These are phyloP conservation scores for Leptomonas pyrrhocoris DNA, from an alignment of 208 protist genomes.

Conservation along the genomic window DNA sequence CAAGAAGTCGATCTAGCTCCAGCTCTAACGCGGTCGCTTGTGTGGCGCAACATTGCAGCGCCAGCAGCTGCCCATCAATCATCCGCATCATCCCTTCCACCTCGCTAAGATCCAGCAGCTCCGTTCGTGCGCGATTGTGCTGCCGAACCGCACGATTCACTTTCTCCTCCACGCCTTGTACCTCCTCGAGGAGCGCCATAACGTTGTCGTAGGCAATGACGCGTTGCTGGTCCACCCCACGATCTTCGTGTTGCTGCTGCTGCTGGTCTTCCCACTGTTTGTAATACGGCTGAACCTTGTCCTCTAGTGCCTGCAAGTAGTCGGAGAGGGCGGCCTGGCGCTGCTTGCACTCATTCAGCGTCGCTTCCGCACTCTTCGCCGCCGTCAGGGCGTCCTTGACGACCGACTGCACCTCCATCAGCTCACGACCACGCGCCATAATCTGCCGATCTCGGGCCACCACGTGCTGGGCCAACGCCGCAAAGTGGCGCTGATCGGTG, in stretches of 20 bases:
- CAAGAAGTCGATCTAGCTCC: slow-evolving; percentile 68
- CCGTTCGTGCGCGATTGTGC: slow-evolving; percentile 55
- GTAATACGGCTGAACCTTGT: slow-evolving; percentile 68
- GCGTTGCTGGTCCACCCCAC: slow-evolving; percentile 43
- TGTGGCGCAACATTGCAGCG: slow-evolving; percentile 52
- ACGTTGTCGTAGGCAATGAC: slow-evolving; percentile 53
- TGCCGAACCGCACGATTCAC: slow-evolving; percentile 51
- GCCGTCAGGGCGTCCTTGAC: slow-evolving; percentile 57
- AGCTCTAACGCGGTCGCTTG: slow-evolving; percentile 57
- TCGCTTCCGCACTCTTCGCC: slow-evolving; percentile 52
- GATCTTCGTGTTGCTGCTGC: slow-evolving; percentile 27
- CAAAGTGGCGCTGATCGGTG: slow-evolving; percentile 57
- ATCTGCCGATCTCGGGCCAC: slow-evolving; percentile 69
- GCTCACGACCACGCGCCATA: slow-evolving; percentile 59
- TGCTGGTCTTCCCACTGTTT: slow-evolving; percentile 35
- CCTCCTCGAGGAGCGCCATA: slow-evolving; percentile 72
- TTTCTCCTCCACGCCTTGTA: slow-evolving; percentile 59
- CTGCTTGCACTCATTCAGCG: slow-evolving; percentile 51
- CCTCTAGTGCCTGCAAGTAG: slow-evolving; percentile 68
- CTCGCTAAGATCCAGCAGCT: slow-evolving; percentile 46
- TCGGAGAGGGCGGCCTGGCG: slow-evolving; percentile 52
- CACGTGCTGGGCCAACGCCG: slow-evolving; percentile 57
- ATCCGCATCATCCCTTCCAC: slow-evolving; percentile 55
- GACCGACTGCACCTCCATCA: slow-evolving; percentile 46
- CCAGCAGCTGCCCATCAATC: slow-evolving; percentile 67